phyloP scores from a whole-genome alignment of 1,284 basidiomycete species.

The Peniophora sp. region DNA sequence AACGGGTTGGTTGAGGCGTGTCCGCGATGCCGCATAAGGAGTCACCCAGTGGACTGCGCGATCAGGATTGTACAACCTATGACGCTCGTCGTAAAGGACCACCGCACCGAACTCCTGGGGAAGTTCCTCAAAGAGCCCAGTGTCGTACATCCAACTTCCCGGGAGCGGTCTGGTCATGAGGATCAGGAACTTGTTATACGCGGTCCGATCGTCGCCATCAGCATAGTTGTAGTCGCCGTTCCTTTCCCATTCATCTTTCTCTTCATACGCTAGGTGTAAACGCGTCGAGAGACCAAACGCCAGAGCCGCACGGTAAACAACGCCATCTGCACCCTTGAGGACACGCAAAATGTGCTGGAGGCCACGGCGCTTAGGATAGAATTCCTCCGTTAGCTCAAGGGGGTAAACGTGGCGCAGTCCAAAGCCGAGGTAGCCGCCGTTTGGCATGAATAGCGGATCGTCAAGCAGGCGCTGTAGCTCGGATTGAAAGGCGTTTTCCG shows the following conservation, averaged over 20 bases:
- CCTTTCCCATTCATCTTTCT: constrained; percentile 5
- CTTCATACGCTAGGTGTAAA: constrained; percentile 4
- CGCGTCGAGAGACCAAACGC: constrained; percentile 7
- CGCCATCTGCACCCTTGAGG: constrained; percentile 2
- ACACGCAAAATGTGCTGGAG: not conserved
- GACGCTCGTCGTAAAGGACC: constrained; percentile 13
- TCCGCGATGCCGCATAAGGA: not conserved
- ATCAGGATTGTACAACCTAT: constrained; percentile 2
- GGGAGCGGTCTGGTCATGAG: too few species aligned
- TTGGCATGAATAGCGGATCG: constrained; percentile 17
- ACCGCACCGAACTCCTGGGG: not conserved
- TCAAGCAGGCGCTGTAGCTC: constrained; percentile 15
- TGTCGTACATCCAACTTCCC: too few species aligned
- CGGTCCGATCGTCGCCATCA: too few species aligned
- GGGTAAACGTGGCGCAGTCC: constrained; percentile 23
- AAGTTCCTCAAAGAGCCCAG: not conserved
- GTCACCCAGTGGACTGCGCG: not conserved
- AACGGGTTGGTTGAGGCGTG: constrained; percentile 2
- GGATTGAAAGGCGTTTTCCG: constrained; percentile 8
- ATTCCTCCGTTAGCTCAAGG: not conserved
- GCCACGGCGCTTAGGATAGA: not conserved
- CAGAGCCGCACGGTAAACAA: constrained; percentile 2
- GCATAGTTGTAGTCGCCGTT: not conserved
- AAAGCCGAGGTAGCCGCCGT: constrained; percentile 26
- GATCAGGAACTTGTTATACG: too few species aligned